Conservation (phyloP, 768 basidiomycete species). For the Termitomyces sp. region DNA sequence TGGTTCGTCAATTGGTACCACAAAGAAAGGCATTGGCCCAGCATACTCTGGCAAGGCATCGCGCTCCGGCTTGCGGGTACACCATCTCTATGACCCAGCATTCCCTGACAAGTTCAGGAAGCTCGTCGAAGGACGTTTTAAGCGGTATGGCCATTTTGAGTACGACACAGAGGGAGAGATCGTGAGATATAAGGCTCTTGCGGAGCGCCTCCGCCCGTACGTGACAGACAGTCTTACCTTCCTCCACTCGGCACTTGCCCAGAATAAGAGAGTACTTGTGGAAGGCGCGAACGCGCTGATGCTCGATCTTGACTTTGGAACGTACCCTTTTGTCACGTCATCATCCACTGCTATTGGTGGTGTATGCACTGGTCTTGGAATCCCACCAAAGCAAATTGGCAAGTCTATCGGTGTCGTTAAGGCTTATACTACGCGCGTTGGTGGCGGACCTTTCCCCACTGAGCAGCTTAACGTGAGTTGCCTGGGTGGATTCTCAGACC, state of each 20-base stretch:
- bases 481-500: not conserved
- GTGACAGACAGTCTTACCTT: slow-evolving; percentile 86
- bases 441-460: slow-evolving; percentile 97
- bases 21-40: slow-evolving; percentile 97
- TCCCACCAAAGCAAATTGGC: slow-evolving; percentile 88
- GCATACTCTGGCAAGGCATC: slow-evolving; percentile 98
- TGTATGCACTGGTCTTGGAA: slow-evolving; percentile 95
- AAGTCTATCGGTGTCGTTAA: slow-evolving; percentile 90
- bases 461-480: slow-evolving; percentile 81
- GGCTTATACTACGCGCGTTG: slow-evolving; percentile 97
- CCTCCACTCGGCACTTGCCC: slow-evolving; percentile 71
- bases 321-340: slow-evolving; percentile 96
- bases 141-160: slow-evolving; percentile 96
- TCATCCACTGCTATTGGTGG: slow-evolving; percentile 92
- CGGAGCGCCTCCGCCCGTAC: slow-evolving; percentile 78
- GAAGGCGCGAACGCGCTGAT: slow-evolving; percentile 98
- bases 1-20: slow-evolving; percentile 93
- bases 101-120: slow-evolving; percentile 93
- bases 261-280: slow-evolving; percentile 79
- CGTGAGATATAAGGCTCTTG: slow-evolving; percentile 81
- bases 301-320: slow-evolving; percentile 97
- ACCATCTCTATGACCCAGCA: slow-evolving; percentile 87
- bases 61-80: slow-evolving; percentile 90
- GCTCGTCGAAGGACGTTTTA: slow-evolving; percentile 94
- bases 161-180: slow-evolving; percentile 99